Evolutionary conservation across 176 grass and related monocot genomes (phyloP), one percentile per base, ranked within the genome.

Genomic region (Dactylis glomerata): DNA sequence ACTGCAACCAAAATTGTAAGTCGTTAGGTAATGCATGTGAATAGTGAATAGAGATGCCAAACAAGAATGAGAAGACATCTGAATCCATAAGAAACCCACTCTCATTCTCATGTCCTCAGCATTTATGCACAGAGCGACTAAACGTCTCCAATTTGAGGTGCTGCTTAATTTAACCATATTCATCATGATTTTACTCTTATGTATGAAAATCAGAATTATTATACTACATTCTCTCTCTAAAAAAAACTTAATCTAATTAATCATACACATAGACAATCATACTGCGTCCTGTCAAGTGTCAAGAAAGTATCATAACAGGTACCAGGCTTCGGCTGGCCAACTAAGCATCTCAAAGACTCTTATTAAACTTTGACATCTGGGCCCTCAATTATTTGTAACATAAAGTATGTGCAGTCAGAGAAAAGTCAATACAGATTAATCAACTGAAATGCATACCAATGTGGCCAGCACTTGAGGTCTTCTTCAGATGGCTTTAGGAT

Each of bases 401-500:
- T 28, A 79, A 59, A 73, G n/a, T 32, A 51, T 49, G 54, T 54
- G 5, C 32, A 3, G 23, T 45, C 45, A 87, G 17, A 86, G 8
- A 20, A 90, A 75, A 41, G 19, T 0, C 32, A 20, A 41, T 8
- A 24, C 56, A 54, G 28, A 65, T 27, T 38, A 80, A 30, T 15
- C 27, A 40, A 80, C 76, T 68, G 23, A 82, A 75, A 89, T 22
- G 65, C 86, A 83, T 93, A 98, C 96, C 89, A 85, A 76, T 95
- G 91, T 78, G 91, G 93, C 93, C 93, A 98, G 83, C 77, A 86
- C 90, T 90, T 98, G 54, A 87, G 67, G 84, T 98, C 91, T 50
- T 98, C 95, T 82, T 98, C 92, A 75, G 89, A 92, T 88, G 96
- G 89, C 80, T 98, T 95, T 73, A 98, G 83, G 75, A 98, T 75